Base-by-base conservation (phyloP, 257 asterid genomes). In the Cynanchum wilfordii region DNA sequence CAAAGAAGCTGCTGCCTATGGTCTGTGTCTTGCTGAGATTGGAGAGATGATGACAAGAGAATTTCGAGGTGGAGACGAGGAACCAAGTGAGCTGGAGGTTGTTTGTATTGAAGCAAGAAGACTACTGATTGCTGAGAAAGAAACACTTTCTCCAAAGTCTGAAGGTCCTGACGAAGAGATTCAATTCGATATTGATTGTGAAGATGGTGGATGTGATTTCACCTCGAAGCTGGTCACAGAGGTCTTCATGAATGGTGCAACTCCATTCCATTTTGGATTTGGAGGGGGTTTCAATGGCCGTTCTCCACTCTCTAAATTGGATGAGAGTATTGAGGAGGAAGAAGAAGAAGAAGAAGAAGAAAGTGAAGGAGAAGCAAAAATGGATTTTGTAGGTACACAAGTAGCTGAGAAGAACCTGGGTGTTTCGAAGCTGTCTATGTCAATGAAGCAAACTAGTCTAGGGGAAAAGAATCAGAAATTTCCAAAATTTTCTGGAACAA, bases 21-120 rank as follows among this genome's bases (percentile, higher is more conserved):
- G 98, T 64, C 89, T 95, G 11, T 95, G 96, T 76, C 96, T 95
- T 74, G 90, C 98, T 62, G 98, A 95, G 88, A 92, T 95, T 68
- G 99, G 97, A 50, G 97, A 89, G 82, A 95, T 95, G 98, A 95
- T 95, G 99, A 95, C 92, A 64, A 72, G 98, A 79, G 98, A 87
- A 82, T 87, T 92, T 38, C 93, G 89, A 47, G 80, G 88, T 64
- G 95, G 93, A 3, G 99, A 90, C 55, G 99, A 94, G 82, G 99
- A 91, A 77, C 97, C 97, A 49, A 94, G 99, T 49, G 99, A 91
- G 83, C 96, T 94, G 24, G 99, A 94, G 83, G 78, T 87, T 76
- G 80, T 94, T 72, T 91, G 98, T 79, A 85, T 94, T 2, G 97
- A 94, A 82, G 97, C 98, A 38, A 84, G 89, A 54, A 84, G 83